phyloP scores from a whole-genome alignment of 331 rosid genomes.

The Quercus tomentella region DNA sequence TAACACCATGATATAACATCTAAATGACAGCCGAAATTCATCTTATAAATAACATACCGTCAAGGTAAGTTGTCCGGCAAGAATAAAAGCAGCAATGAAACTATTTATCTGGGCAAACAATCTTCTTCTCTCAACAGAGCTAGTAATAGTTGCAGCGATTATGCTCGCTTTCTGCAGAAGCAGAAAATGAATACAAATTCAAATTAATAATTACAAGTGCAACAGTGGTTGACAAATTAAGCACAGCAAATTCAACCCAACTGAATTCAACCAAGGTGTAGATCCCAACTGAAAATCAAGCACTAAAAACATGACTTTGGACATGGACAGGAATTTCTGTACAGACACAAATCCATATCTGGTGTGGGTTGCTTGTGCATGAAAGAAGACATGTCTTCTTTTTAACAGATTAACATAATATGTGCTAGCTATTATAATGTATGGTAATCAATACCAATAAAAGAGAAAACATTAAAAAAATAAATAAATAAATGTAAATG shows the following conservation, averaged over 20 bases:
- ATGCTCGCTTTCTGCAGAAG: constrained; percentile 79
- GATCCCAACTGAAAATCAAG: not conserved
- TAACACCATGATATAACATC: not conserved
- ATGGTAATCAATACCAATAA: not conserved
- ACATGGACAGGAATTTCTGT: not conserved
- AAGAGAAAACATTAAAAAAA: not conserved
- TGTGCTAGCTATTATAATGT: not conserved
- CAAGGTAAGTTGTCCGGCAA: constrained; percentile 81
- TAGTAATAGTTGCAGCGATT: constrained; percentile 72
- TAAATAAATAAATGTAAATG: not conserved
- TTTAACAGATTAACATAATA: not conserved
- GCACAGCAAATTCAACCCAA: not conserved
- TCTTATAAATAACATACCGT: constrained; percentile 48
- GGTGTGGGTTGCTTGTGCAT: not conserved
- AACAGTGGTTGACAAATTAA: not conserved
- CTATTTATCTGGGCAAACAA: constrained; percentile 90
- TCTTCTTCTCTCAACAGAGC: constrained; percentile 78
- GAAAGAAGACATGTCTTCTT: not conserved
- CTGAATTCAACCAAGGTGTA: not conserved
- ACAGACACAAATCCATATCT: not conserved
- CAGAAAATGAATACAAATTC: not conserved
- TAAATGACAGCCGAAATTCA: not conserved
- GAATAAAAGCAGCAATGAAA: constrained; percentile 86
- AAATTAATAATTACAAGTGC: not conserved
- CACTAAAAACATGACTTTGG: not conserved